Evolutionary conservation across 495 filamentous ascomycete genomes (phyloP), one percentile per base, ranked within the genome.

Genomic region (Cenococcum geophilum): DNA sequence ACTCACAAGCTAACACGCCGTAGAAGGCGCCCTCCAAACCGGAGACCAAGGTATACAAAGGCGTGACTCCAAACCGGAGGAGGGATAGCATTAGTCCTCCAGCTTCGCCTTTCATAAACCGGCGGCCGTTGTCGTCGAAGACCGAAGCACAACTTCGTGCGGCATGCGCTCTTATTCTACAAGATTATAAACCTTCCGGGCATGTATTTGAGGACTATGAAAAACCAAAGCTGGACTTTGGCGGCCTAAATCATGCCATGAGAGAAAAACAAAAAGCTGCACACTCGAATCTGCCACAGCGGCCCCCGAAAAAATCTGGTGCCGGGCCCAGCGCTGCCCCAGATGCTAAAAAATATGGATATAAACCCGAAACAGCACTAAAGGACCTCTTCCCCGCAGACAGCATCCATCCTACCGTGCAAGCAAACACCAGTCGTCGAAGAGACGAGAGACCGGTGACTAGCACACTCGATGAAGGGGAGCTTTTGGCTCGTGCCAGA

Each of bases 151-250:
- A 76, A 55, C 68, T 76, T 5, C 67, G 72, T 23, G 43, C 60
- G 16, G 68, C 74, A 1, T 76, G 74, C 54, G 69, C 70, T 18
- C 59, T 68, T 8, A 66, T 76, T 16, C 57, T 75, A 21, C 65
- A 73, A 53, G 60, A 73, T 53, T 74, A 68, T 66, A 74, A 71
- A 61, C 73, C 73, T 37, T 68, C 66, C 14, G 66, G 70, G 45
- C 63, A 72, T 57, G 61, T 63, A 8, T 68, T 69, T 52, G 60
- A 63, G 27, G 68, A 71, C n/a, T 48, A 58, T 8, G 27, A 57
- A 10, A 63, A 68, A 45, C 66, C 64, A 42, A 69, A 69, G 61
- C 57, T 66, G 43, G 65, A 68, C 50, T 67, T 69, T 42, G 62
- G 61, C 1, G 57, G 49, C 16, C 22, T 50, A 36, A 52, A 40